A percentile compares a stretch with the other conserved stretches of the same genome.
These are phyloP conservation scores for Kwoniella bestiolae DNA, from an alignment of 768 basidiomycete genomes.

Conservation along the genomic window DNA sequence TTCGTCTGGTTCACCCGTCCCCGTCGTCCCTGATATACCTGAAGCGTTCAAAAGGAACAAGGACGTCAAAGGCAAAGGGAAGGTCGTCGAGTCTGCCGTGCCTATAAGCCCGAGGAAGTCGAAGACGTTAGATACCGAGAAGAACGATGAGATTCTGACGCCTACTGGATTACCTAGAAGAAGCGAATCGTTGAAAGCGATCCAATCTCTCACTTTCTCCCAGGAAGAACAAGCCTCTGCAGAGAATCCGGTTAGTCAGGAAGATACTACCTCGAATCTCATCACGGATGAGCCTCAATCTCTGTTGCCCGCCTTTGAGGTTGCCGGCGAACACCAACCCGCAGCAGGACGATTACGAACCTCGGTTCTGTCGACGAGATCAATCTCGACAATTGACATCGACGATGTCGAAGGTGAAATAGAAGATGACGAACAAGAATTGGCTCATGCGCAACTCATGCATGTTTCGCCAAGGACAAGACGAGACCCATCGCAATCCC, in stretches of 20 bases:
- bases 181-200: constrained; percentile 16
- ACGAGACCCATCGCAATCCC: constrained; percentile 24
- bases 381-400: constrained; percentile 7
- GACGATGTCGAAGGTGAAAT: constrained; percentile 9
- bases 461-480: constrained; percentile 37
- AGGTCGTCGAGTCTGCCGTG: constrained; percentile 1
- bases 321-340: not conserved
- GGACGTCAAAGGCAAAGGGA: constrained; percentile 8
- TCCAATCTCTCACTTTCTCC: constrained; percentile 6
- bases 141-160: not conserved
- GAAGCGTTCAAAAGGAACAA: constrained; percentile 26
- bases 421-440: constrained; percentile 24
- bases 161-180: constrained; percentile 16
- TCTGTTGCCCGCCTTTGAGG: constrained; percentile 12
- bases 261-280: not conserved
- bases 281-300: constrained; percentile 11
- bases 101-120: constrained; percentile 14
- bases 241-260: not conserved
- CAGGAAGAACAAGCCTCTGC: not conserved
- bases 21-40: constrained; percentile 40
- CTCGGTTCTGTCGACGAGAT: not conserved
- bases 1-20: constrained; percentile 15
- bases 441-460: constrained; percentile 38
- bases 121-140: constrained; percentile 12
- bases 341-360: not conserved